Base-by-base conservation (phyloP, 371 early-diverging fungal genomes). In the Mortierella sp. region DNA sequence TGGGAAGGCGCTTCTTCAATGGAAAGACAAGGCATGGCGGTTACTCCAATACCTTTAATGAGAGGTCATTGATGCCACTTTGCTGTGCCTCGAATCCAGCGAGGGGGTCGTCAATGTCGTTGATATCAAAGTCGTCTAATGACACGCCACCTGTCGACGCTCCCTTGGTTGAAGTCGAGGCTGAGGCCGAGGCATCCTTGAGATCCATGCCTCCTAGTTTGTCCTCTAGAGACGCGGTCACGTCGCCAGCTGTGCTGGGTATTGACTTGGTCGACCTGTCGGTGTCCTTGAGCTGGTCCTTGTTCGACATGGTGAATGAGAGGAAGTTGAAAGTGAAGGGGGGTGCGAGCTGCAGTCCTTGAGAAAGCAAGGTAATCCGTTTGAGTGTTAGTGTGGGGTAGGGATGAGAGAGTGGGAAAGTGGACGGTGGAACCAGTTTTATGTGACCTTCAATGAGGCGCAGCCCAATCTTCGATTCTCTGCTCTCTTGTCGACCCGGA, bases 71-170 rank as follows among this genome's bases (percentile, higher is more conserved):
- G 53, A 76, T 64, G 18, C 78, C 78, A 55, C 70, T 69, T 38
- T 64, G 65, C 28, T 76, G 78, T 9, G 78, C 78, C 63, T 76
- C 78, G 52, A 76, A 76, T 28, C 78, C 78, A 28, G 78, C 78
- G n/a, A 76, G 56, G 9, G 78, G 78, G 27, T 76, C 78, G 43
- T 76, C 78, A 49, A 76, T 69, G 47, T 76, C 78, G 24, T 76
- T 76, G 10, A 70, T 26, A 49, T 76, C 76, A 65, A 76, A 69
- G 28, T 68, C 70, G 39, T 76, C 61, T 9, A 56, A 48, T 12
- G 59, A 58, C 30, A 19, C 26, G 3, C 31, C n/a, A 12, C 14
- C 10, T 1, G 54, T 2, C n/a, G 48, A 34, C 21, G 47, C 45
- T 18, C 13, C 45, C 39, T 51, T 58, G 31, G 41, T 39, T 18